Evolutionary conservation across 2,329 filamentous ascomycete genomes (phyloP).

Genomic region (Parastagonospora avenae): DNA sequence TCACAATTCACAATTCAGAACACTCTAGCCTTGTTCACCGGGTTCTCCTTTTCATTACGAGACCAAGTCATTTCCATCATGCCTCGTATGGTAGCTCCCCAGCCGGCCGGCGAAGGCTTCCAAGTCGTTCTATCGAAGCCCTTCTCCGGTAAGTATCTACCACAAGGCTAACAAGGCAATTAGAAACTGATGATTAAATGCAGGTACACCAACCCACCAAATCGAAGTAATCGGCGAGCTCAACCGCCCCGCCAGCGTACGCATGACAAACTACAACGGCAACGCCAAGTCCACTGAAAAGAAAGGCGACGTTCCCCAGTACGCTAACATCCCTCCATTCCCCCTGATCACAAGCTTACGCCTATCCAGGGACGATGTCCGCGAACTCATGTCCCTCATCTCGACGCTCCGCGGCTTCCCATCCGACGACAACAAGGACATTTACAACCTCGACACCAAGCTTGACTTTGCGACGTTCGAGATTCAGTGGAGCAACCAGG

Average conservation of each 20-base stretch:
- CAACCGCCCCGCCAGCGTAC: constrained; percentile 47
- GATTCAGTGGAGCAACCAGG: constrained; percentile 50
- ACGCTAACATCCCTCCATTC: neutral
- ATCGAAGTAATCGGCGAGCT: constrained; percentile 50
- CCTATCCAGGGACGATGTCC: constrained; percentile 45
- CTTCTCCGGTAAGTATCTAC: constrained; percentile 25
- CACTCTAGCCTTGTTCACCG: neutral
- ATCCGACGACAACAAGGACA: constrained; percentile 44
- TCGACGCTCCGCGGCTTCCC: constrained; percentile 49
- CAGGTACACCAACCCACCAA: constrained; percentile 29
- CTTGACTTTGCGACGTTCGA: constrained; percentile 51
- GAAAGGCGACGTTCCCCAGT: constrained; percentile 44
- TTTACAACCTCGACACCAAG: constrained; percentile 48
- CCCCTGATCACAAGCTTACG: neutral
- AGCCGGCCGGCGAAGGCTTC: constrained; percentile 76
- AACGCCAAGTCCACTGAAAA: constrained; percentile 43
- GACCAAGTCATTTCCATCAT: constrained; percentile 6
- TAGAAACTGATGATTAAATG: constrained; percentile 14
- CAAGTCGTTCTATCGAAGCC: constrained; percentile 60
- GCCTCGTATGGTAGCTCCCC: constrained; percentile 62
- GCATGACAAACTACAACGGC: constrained; percentile 38
- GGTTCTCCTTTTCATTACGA: neutral
- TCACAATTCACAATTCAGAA: neutral
- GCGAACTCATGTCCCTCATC: constrained; percentile 48
- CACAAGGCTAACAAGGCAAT: neutral